A percentile compares a stretch with the other conserved stretches of the same genome.
Evolutionary conservation across 2,329 filamentous ascomycete genomes (phyloP).

Genomic region (Alternaria consortialis): DNA sequence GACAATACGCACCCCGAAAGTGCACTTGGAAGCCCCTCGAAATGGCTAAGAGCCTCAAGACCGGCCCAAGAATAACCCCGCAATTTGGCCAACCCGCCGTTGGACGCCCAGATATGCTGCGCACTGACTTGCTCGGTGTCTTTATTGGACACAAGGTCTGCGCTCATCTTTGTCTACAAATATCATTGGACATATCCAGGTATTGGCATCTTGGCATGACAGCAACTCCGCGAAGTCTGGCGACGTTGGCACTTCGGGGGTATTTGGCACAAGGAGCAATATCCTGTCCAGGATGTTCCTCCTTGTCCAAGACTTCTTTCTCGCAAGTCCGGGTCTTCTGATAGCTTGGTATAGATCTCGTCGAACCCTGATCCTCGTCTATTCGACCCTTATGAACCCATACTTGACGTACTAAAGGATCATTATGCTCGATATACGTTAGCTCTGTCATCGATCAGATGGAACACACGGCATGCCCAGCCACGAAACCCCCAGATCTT

Average conservation of each 20-base stretch:
- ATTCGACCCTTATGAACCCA: not conserved
- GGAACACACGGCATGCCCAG: conserved; percentile 2
- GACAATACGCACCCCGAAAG: not conserved
- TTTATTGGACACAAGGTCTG: conserved; percentile 11
- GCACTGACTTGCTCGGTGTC: not conserved
- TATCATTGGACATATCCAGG: not conserved
- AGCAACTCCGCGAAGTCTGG: not conserved
- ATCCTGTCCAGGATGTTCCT: not conserved
- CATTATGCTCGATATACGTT: not conserved
- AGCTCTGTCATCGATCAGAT: not conserved
- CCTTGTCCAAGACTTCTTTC: conserved; percentile 1
- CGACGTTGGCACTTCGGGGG: not conserved
- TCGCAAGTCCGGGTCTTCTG: not conserved
- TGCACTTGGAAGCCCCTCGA: not conserved
- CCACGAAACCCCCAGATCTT: conserved; percentile 6
- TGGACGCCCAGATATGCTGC: conserved; percentile 11
- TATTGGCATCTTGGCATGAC: conserved; percentile 11
- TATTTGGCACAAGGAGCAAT: not conserved
- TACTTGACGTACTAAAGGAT: not conserved
- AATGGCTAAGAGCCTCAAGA: conserved; percentile 3
- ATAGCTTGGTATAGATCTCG: conserved; percentile 4
- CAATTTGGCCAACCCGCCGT: conserved; percentile 21
- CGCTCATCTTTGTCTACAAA: not conserved
- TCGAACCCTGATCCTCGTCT: not conserved
- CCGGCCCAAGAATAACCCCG: conserved; percentile 25